Evolutionary conservation across 2,329 filamentous ascomycete species (phyloP), one percentile per base, ranked within the genome.

Genomic region (Phaeomoniella chlamydospora): DNA sequence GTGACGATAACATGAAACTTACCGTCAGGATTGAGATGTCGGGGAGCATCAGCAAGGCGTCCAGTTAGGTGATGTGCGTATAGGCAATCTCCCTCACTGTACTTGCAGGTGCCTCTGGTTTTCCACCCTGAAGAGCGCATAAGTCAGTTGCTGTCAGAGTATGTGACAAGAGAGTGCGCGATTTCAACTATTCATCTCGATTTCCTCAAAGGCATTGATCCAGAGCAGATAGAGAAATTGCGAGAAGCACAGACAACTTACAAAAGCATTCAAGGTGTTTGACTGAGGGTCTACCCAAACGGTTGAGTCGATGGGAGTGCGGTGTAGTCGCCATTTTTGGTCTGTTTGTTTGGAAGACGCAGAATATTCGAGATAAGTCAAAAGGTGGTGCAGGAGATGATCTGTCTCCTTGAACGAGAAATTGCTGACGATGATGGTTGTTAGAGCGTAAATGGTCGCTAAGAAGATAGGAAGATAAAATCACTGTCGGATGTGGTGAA

Each of bases 31-130:
- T 41, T 39, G 18, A 44, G 18, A 31, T 39, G 37, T 10, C 35
- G 33, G 15, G 46, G 47, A 9, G 16, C 18, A 9, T 38, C 31
- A 15, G 46, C 49, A 22, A 49, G 15, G n/a, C 29, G 39, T 2
- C 41, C 50, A 10, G 50, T 54, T 22, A 49, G 38, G 15, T 42
- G 38, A 39, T 56, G 52, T 13, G 52, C 44, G 38, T 52, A 56
- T 5, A 43, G 34, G 33, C 52, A 56, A 5, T 47, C 41, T 17
- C 46, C 40, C 15, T 45, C 45, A 3, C 39, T 37, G 26, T 45
- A 44, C 29, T 39, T 47, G 41, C 53, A 56, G 22, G 37, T 22
- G 14, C 45, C 43, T 12, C 44, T 43, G 14, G 43, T 43, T 16
- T 41, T 38, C 51, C 51, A 56, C 41, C 44, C 37, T 36, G 29